Base-by-base conservation (phyloP, 2,329 filamentous ascomycete species). In the Aspergillus sp. region DNA sequence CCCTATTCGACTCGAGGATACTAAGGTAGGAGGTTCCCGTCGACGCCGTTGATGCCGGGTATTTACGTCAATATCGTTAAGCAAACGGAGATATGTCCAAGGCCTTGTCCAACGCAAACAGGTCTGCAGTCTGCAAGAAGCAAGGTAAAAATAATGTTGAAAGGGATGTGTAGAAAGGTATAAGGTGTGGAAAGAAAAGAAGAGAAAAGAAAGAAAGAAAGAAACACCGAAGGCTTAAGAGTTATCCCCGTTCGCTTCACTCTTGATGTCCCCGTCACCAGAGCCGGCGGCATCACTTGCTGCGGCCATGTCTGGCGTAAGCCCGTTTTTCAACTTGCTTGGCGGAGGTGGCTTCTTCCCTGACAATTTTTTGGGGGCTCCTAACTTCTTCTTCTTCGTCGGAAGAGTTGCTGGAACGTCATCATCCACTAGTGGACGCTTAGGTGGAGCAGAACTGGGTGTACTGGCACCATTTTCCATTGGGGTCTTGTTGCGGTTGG, bases 321-420 rank as follows among this genome's bases (percentile, higher is more conserved):
- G 72, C 30, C 74, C 77, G 63, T 78, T 78, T 58, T 78, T 79
- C 32, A 79, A 65, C 63, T 78, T 79, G 62, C 65, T 59, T 60
- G 70, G 60, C 63, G 73, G 70, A 3, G 72, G 69, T 6, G 77
- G 76, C 55, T 79, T 79, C 53, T 72, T 74, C 25, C 65, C 67
- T 2, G 72, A 70, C 21, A 70, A 64, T 63, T 78, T 76, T 60
- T 79, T 78, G 5, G 69, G 68, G n/a, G 64, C 67, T 47, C 74
- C 76, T 15, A 70, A 61, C 57, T 82, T 82, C 71, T 83, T 83
- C 73, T 82, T 83, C 65, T 82, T 81, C 54, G 41, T 19, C 41
- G 80, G 80, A 50, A 77, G 73, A 47, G 79, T 75, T 19, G 77
- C 74, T 3, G 77, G 79, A 10, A 77, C 75, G 21, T 81, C 79